Percentiles rank a stretch among this genome's conserved stretches.
These are phyloP conservation scores for Boechera stricta DNA, from an alignment of 345 rosid genomes.

Conservation along the genomic window DNA sequence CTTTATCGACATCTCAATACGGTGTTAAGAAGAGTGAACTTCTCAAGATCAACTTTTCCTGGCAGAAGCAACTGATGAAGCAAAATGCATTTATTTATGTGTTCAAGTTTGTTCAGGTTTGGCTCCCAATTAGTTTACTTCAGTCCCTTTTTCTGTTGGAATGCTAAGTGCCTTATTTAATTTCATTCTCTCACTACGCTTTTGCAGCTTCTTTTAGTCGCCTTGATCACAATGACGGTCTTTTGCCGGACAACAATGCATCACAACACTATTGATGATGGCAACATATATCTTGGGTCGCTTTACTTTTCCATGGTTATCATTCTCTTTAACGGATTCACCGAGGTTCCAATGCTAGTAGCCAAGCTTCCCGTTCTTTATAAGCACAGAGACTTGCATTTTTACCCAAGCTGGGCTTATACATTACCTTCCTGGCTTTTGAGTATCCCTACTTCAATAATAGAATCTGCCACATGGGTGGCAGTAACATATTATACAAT, in stretches of 20 bases:
- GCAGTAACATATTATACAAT: constrained; percentile 83
- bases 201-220: constrained; percentile 90
- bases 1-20: constrained; percentile 74
- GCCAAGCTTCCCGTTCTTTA: constrained; percentile 95
- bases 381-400: constrained; percentile 94
- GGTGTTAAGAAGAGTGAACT: constrained; percentile 75
- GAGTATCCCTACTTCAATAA: constrained; percentile 84
- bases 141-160: constrained; percentile 15
- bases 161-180: background rate
- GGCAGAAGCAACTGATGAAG: constrained; percentile 94
- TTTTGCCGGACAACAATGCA: constrained; percentile 88
- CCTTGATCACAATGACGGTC: constrained; percentile 94
- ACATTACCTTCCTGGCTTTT: constrained; percentile 91
- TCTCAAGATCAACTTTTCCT: constrained; percentile 70
- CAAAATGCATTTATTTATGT: constrained; percentile 90
- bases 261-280: constrained; percentile 81
- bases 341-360: constrained; percentile 96
- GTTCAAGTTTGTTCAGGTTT: constrained; percentile 95
- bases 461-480: constrained; percentile 96
- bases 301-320: constrained; percentile 96
- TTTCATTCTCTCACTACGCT: constrained; percentile 31
- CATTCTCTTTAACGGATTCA: constrained; percentile 95
- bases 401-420: constrained; percentile 97
- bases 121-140: constrained; percentile 5
- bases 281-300: constrained; percentile 84